Percentiles rank a stretch among this genome's conserved stretches.
Evolutionary conservation across 2,329 filamentous ascomycete species (phyloP).

Genomic region (Coleophoma crateriformis): DNA sequence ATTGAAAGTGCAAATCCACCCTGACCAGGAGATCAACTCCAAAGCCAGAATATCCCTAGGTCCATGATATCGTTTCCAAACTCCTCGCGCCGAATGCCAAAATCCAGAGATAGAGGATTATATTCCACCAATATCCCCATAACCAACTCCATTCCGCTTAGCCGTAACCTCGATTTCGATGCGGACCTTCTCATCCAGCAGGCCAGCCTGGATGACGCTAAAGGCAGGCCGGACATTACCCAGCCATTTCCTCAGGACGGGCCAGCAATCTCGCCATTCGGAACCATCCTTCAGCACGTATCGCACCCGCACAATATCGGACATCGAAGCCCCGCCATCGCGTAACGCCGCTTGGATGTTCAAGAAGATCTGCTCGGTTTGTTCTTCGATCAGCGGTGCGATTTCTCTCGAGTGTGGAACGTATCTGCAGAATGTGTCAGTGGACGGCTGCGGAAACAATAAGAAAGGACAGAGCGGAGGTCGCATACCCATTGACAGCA

Average conservation of each 20-base stretch:
- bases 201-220: constrained; percentile 44
- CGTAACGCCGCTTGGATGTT: constrained; percentile 41
- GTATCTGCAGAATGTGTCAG: constrained; percentile 21
- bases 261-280: constrained; percentile 44
- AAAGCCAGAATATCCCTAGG: too few species aligned
- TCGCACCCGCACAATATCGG: constrained; percentile 45
- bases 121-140: neutral
- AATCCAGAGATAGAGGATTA: too few species aligned
- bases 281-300: constrained; percentile 45
- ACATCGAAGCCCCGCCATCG: constrained; percentile 35
- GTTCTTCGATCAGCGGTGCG: constrained; percentile 37
- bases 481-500: neutral
- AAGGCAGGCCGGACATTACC: constrained; percentile 40
- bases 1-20: too few species aligned
- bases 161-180: constrained; percentile 21
- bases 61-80: too few species aligned
- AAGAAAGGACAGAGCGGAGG: neutral
- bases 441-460: neutral
- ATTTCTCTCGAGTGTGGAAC: constrained; percentile 45
- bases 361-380: constrained; percentile 42
- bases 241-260: constrained; percentile 42
- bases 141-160: constrained; percentile 21
- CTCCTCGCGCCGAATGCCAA: too few species aligned
- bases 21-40: too few species aligned
- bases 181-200: constrained; percentile 44